Evolutionary conservation across 169 alveolate genomes (phyloP), one percentile per base, ranked within the genome.

Genomic region (Plasmodium vinckei): DNA sequence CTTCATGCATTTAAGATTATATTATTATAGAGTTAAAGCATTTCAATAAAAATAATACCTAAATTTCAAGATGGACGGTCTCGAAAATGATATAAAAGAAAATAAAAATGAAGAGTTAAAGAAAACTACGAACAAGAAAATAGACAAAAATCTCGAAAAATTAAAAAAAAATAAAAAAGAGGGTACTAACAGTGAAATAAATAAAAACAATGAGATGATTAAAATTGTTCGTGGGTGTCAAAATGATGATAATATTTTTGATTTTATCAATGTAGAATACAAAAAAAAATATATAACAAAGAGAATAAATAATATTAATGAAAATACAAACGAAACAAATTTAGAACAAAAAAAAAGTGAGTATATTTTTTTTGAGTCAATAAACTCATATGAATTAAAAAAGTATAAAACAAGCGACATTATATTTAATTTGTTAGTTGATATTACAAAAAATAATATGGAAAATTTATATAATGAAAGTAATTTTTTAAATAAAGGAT

Each of bases 401-500:
- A 73, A 73, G 47, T 51, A 33, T 19, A 61, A 17, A 13, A 33
- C 10, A 44, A 25, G 49, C 1, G 47, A 25, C 1, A 7, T 9
- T 0, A 5, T 73, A 2, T 60, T 60, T 33, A 60, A 39, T 9
- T 27, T 17, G 5, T 0, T 73, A 51, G n/a, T 88, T 19, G 61
- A 39, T 33, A 79, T 93, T 13, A 92, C 93, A 4, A 91, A 82
- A 56, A 25, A 23, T 6, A 93, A 93, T 72, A 93, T 93, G 96
- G 47, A 68, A 19, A 19, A 54, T 6, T 70, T 93, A 17, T 93
- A 93, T 91, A 60, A 93, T 42, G 92, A 72, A 57, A 49, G 87
- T 39, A 75, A 90, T 17, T 93, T 93, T 60, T 57, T 87, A 44
- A 94, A 92, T 19, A 61, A 33, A n/a, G 96, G 96, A 0, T 93